Evolutionary conservation across 257 asterid genomes (phyloP), one percentile per base, ranked within the genome.

Genomic region (Buddleja alternifolia): DNA sequence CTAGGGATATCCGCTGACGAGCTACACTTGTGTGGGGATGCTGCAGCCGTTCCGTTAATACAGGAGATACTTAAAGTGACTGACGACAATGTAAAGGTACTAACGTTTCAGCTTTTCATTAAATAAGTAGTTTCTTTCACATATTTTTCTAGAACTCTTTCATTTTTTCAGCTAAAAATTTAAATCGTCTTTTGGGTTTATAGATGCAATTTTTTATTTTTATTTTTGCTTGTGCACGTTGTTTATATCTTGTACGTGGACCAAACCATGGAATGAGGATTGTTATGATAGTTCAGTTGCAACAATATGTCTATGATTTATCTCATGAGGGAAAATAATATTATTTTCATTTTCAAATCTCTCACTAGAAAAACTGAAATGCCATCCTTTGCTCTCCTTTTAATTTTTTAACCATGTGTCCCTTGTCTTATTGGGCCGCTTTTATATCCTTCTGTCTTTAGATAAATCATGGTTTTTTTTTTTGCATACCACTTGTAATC

Each of bases 11-110:
- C 97, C 70, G 96, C 88, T 60, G 83, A 88, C n/a, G 97, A 93
- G 85, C 78, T 93, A 58, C 99, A 93, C 84, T 75, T 93, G 59
- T 93, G 99, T 72, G 99, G 99, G 69, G 99, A 93, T 81, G 78
- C 97, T 14, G 97, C 96, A 54, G 95, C 90, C 57, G 96, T 93
- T 84, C 95, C 97, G 76, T 76, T 93, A 66, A 79, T 93, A 48
- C 77, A 88, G 75, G 92, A 88, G 74, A 80, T 93, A 67, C 96
- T 93, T 75, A 87, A 88, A 87, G 91, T 83, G 73, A 93, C 99
- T 42, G 91, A 76, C 56, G 99, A 93, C 71, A 77, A 60, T 70
- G 74, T 93, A 58, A 68, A 79, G 91, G 97, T 87, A 86, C 44
- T 41, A 20, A 51, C 37, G 7, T 46, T 53, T 51, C 61, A 19